phyloP scores from a whole-genome alignment of 2,329 filamentous ascomycete species.

The Colletotrichum spaethianum region DNA sequence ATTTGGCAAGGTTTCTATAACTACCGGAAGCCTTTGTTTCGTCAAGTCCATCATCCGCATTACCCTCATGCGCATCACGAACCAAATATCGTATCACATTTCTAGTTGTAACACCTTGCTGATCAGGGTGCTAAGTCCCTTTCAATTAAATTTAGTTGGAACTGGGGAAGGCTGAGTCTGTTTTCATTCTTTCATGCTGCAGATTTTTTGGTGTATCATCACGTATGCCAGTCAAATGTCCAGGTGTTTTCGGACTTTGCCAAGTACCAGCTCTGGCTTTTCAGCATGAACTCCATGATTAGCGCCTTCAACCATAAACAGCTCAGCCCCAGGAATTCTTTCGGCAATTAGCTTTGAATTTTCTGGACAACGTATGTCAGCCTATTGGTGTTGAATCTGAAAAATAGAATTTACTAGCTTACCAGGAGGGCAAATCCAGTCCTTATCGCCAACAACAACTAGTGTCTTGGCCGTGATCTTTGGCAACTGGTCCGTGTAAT shows the following conservation, averaged over 20 bases:
- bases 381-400: background rate
- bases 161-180: background rate
- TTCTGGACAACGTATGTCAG: conserved; percentile 41
- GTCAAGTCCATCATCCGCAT: no score
- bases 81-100: no score
- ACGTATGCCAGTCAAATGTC: background rate
- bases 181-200: background rate
- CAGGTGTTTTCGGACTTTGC: conserved; percentile 44
- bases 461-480: conserved; percentile 52
- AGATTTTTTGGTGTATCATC: background rate
- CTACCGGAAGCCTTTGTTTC: no score
- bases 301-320: conserved; percentile 49
- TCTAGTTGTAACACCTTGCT: no score
- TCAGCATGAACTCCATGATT: conserved; percentile 56
- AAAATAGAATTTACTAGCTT: conserved; percentile 13
- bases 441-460: conserved; percentile 54
- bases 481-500: conserved; percentile 50
- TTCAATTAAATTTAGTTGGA: background rate
- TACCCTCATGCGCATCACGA: no score
- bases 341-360: conserved; percentile 51
- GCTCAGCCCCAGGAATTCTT: conserved; percentile 46
- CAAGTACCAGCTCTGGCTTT: conserved; percentile 49
- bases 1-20: no score
- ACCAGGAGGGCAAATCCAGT: conserved; percentile 58
- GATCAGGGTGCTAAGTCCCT: no score